phyloP scores from a whole-genome alignment of 768 basidiomycete genomes.

The Leccinum pellstonianum region DNA sequence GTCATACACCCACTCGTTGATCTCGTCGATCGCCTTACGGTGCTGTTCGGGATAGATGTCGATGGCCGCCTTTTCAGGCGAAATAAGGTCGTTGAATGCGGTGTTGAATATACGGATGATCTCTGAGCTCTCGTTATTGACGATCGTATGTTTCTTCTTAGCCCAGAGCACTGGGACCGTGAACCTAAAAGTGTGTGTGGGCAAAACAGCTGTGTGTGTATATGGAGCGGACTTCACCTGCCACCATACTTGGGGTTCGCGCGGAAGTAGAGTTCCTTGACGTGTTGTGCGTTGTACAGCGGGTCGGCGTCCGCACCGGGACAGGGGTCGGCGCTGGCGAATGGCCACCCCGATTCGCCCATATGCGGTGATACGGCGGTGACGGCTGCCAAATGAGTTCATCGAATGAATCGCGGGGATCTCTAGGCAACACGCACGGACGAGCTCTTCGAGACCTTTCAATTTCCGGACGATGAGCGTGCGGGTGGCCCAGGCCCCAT shows the following conservation, averaged over 20 bases:
- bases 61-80: conserved; percentile 59
- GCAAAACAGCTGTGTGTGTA: background rate
- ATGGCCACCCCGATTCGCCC: conserved; percentile 86
- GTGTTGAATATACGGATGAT: conserved; percentile 93
- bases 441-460: conserved; percentile 85
- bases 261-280: conserved; percentile 84
- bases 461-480: conserved; percentile 86
- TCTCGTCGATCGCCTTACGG: conserved; percentile 71
- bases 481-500: conserved; percentile 75
- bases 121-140: conserved; percentile 95
- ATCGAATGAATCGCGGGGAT: too few relatives aligned
- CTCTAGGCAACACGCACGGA: conserved; percentile 51
- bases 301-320: conserved; percentile 78
- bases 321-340: conserved; percentile 64
- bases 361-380: conserved; percentile 84
- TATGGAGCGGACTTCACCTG: conserved; percentile 37
- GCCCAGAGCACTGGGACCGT: conserved; percentile 94
- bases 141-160: conserved; percentile 80
- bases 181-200: conserved; percentile 44
- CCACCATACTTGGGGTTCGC: conserved; percentile 71
- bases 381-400: conserved; percentile 48
- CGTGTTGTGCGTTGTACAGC: conserved; percentile 60
- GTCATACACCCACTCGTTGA: conserved; percentile 87
- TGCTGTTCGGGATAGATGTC: conserved; percentile 80
- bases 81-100: conserved; percentile 72